Evolutionary conservation across 106 monocot genomes (phyloP).

Genomic region (Amphibolis antarctica): DNA sequence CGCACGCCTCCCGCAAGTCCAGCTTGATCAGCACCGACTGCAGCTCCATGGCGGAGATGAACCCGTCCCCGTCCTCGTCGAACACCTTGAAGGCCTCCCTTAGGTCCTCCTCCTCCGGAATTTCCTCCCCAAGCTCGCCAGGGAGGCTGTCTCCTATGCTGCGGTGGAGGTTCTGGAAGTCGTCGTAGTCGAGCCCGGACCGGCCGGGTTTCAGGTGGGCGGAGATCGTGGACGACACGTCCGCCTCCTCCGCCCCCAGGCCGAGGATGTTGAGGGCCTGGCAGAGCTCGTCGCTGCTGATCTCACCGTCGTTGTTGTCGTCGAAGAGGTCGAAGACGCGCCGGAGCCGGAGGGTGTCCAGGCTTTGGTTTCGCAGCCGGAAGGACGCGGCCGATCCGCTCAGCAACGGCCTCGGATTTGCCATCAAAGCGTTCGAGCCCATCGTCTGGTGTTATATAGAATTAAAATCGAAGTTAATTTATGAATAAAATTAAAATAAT

Average conservation of each 20-base stretch:
- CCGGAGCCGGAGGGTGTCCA: conserved; percentile 54
- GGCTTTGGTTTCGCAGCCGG: conserved; percentile 40
- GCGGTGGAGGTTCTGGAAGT: conserved; percentile 31
- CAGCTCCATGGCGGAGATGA: conserved; percentile 28
- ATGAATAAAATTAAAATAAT: too few relatives aligned
- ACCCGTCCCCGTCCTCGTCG: conserved; percentile 28
- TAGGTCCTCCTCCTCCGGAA: conserved; percentile 6
- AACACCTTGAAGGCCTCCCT: conserved; percentile 25
- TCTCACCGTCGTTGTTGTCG: conserved; percentile 35
- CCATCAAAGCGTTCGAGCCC: too few relatives aligned
- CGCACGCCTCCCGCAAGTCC: conserved; percentile 11
- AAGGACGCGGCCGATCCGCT: conserved; percentile 28
- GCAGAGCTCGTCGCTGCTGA: conserved; percentile 33
- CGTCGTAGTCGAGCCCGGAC: conserved; percentile 51
- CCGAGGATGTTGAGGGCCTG: conserved; percentile 32
- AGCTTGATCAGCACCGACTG: conserved; percentile 23
- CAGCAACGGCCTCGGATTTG: background rate
- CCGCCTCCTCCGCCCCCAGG: conserved; percentile 21
- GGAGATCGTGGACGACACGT: conserved; percentile 26
- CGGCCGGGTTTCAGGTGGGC: conserved; percentile 25
- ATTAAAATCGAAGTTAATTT: too few relatives aligned
- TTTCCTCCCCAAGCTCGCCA: background rate
- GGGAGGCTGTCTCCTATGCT: conserved; percentile 5
- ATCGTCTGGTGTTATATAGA: too few relatives aligned
- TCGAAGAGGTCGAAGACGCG: conserved; percentile 71